Percentiles rank a stretch among this genome's conserved stretches.
Conservation (phyloP, 2,329 filamentous ascomycete genomes). For the Aspergillaceae sp. region DNA sequence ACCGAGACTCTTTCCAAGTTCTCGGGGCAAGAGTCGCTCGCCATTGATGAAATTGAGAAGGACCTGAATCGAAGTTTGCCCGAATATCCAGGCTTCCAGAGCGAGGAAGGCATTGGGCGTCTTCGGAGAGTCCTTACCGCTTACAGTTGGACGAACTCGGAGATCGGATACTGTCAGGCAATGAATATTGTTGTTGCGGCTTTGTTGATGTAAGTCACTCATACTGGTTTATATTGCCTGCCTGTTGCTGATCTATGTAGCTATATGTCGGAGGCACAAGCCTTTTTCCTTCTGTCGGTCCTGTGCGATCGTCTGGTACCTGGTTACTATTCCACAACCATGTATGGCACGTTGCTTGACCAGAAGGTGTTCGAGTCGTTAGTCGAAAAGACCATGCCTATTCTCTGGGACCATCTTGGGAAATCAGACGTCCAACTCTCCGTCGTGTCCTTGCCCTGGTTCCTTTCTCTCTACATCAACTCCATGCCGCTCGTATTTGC, state of each 20-base stretch:
- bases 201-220: constrained; percentile 62
- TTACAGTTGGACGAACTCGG: constrained; percentile 93
- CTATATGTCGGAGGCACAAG: constrained; percentile 93
- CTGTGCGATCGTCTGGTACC: constrained; percentile 88
- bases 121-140: constrained; percentile 86
- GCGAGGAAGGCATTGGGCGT: constrained; percentile 84
- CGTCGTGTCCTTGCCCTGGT: constrained; percentile 95
- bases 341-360: constrained; percentile 96
- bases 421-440: constrained; percentile 96
- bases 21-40: constrained; percentile 77
- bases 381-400: constrained; percentile 98
- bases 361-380: constrained; percentile 96
- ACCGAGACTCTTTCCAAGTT: constrained; percentile 75
- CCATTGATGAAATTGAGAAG: constrained; percentile 98
- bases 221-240: constrained; percentile 16
- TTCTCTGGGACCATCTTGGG: constrained; percentile 95
- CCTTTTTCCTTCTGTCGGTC: constrained; percentile 85
- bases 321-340: constrained; percentile 96
- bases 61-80: constrained; percentile 92
- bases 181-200: constrained; percentile 99
- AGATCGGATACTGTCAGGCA: constrained; percentile 96
- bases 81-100: constrained; percentile 96
- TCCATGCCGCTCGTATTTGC: constrained; percentile 98
- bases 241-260: constrained; percentile 26
- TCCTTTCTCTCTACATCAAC: constrained; percentile 96